phyloP scores from a whole-genome alignment of 768 basidiomycete genomes.

The Pulveroboletus sp. region DNA sequence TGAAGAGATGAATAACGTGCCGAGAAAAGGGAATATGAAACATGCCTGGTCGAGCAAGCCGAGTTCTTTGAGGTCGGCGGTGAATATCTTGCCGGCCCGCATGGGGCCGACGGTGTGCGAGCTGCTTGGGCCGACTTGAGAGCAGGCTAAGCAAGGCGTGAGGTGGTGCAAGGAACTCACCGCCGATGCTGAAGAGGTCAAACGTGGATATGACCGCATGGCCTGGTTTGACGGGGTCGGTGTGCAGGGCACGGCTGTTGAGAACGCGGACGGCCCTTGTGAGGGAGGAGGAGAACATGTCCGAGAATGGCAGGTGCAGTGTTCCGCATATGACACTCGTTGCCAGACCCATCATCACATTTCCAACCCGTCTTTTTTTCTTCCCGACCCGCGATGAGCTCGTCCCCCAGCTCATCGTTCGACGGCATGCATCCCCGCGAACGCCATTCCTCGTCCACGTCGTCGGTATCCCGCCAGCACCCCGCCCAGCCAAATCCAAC shows the following conservation, averaged over 20 bases:
- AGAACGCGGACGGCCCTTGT: not conserved
- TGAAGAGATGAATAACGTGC: not conserved
- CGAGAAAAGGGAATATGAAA: slow-evolving; percentile 1
- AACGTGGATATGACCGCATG: slow-evolving; percentile 94
- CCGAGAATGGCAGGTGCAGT: not conserved
- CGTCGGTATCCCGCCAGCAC: slow-evolving; percentile 16
- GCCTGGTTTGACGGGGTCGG: slow-evolving; percentile 41
- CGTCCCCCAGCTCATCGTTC: slow-evolving; percentile 9
- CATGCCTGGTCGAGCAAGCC: slow-evolving; percentile 65
- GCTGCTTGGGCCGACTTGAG: slow-evolving; percentile 56
- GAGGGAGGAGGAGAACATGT: not conserved
- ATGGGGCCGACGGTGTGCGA: slow-evolving; percentile 80
- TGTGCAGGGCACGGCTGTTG: not conserved
- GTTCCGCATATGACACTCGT: not conserved
- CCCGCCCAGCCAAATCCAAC: slow-evolving; percentile 25
- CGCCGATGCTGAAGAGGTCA: slow-evolving; percentile 90
- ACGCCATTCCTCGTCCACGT: slow-evolving; percentile 19
- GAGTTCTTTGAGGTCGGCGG: slow-evolving; percentile 68
- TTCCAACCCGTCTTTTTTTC: not conserved
- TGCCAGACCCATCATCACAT: not conserved
- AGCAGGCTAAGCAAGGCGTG: slow-evolving; percentile 17
- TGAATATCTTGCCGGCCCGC: slow-evolving; percentile 90
- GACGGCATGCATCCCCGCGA: slow-evolving; percentile 23
- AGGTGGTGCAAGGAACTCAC: slow-evolving; percentile 37
- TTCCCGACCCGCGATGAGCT: slow-evolving; percentile 13